Base-by-base conservation (phyloP, 2,329 filamentous ascomycete species). In the Apiospora phragmitis region DNA sequence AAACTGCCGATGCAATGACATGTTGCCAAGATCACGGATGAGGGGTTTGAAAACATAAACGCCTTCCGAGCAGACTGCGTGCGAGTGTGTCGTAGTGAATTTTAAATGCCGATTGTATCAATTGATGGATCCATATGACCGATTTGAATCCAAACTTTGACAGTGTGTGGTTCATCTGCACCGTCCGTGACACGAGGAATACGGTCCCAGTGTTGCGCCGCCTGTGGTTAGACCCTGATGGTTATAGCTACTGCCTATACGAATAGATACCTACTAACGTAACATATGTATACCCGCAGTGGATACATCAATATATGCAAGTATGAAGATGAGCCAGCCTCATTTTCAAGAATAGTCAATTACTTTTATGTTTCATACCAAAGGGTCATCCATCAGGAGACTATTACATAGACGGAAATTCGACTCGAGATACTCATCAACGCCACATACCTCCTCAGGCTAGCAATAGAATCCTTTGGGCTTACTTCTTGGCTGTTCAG, bases 41-140 rank as follows among this genome's bases (percentile, higher is more conserved):
- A 38, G 55, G 55, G 32, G 18, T 62, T 18, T n/a, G 18, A 9
- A 5, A 47, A n/a, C 16, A n/a, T n/a, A 12, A 49, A n/a, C 43
- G 18, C 38, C 9, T n/a, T n/a, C 43, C 43, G 18, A 47, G 43
- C 21, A 47, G 21, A n/a, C 7, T 14, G 32, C 32, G n/a, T n/a
- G n/a, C n/a, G n/a, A n/a, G n/a, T n/a, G n/a, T n/a, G n/a, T n/a
- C n/a, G n/a, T n/a, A n/a, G n/a, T n/a, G 55, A 62, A 21, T 38
- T 38, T 21, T 21, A 59, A 59, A 38, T 62, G 55, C 55, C 32
- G 55, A 62, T 62, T n/a, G 8, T 62, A 62, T 38, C 55, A 62
- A 38, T 38, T 62, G 55, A 62, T 62, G 32, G 55, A 38, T 62
- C 55, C 55, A 62, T 62, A 38, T 62, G 55, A 62, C 55, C 55